These are phyloP conservation scores for Linnemannia schmuckeri DNA, from an alignment of 192 early-diverging fungal species.

Conservation along the genomic window DNA sequence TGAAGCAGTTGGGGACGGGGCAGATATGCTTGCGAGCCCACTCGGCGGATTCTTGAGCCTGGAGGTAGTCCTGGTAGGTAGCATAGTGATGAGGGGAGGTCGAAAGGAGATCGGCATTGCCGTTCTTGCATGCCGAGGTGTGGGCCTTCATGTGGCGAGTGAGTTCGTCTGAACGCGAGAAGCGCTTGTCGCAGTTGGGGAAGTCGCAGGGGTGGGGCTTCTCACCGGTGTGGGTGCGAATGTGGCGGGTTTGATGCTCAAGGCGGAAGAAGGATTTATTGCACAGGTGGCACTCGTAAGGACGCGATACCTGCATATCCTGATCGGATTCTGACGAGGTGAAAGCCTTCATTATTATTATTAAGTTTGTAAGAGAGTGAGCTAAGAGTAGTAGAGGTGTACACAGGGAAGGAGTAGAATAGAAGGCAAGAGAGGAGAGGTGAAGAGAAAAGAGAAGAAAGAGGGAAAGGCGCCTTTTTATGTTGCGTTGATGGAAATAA, in stretches of 20 bases:
- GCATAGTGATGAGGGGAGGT: slow-evolving; percentile 57
- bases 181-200: slow-evolving; percentile 83
- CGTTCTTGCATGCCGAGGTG: slow-evolving; percentile 62
- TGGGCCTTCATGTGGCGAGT: slow-evolving; percentile 79
- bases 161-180: slow-evolving; percentile 84
- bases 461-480: background rate
- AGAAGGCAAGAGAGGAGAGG: background rate
- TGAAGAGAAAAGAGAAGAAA: background rate
- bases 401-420: background rate
- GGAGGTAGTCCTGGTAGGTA: slow-evolving; percentile 53
- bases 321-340: slow-evolving; percentile 30
- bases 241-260: slow-evolving; percentile 87
- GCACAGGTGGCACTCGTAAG: slow-evolving; percentile 83
- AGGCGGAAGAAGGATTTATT: slow-evolving; percentile 81
- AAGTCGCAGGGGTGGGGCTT: slow-evolving; percentile 83
- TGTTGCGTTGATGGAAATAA: background rate
- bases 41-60: slow-evolving; percentile 50
- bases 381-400: background rate
- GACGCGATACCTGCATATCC: slow-evolving; percentile 59
- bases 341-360: slow-evolving; percentile 1
- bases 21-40: slow-evolving; percentile 59
- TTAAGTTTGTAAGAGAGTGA: background rate
- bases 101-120: slow-evolving; percentile 73
- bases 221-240: slow-evolving; percentile 88
- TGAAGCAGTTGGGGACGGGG: slow-evolving; percentile 53